Evolutionary conservation across 805 yeast genomes (phyloP).

Genomic region (Wickerhamomyces rabaulensis): DNA sequence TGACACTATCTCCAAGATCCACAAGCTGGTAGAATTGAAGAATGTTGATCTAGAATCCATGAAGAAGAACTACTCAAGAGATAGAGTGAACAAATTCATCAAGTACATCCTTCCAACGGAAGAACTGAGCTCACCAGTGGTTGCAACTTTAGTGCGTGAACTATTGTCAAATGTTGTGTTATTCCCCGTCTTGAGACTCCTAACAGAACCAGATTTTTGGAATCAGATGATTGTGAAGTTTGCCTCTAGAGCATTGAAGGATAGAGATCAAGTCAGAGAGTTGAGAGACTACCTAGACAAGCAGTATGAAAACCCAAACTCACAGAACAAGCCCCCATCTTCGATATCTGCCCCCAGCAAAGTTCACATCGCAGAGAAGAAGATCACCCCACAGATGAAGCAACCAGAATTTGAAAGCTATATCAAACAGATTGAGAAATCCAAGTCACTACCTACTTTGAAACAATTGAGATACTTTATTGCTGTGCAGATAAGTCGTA

Average conservation of each 20-base stretch:
- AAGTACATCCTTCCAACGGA: slow-evolving; percentile 44
- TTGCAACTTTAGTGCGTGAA: slow-evolving; percentile 51
- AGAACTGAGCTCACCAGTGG: slow-evolving; percentile 41
- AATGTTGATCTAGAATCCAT: slow-evolving; percentile 32
- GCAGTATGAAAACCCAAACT: slow-evolving; percentile 37
- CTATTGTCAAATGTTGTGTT: slow-evolving; percentile 55
- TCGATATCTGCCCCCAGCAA: not conserved
- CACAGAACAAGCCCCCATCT: not conserved
- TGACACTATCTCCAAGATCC: slow-evolving; percentile 39
- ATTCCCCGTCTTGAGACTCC: slow-evolving; percentile 42
- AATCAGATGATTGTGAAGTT: slow-evolving; percentile 57
- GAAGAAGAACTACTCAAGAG: slow-evolving; percentile 46
- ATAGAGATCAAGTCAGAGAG: slow-evolving; percentile 67
- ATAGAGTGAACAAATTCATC: slow-evolving; percentile 35
- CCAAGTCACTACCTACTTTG: slow-evolving; percentile 36
- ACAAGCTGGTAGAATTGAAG: slow-evolving; percentile 45
- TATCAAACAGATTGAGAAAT: slow-evolving; percentile 28
- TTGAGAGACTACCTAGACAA: slow-evolving; percentile 65
- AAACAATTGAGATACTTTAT: slow-evolving; percentile 43
- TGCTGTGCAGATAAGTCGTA: slow-evolving; percentile 41
- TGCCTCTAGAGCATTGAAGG: slow-evolving; percentile 62
- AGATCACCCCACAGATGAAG: slow-evolving; percentile 35
- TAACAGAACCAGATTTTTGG: slow-evolving; percentile 73
- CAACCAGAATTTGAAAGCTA: slow-evolving; percentile 37
- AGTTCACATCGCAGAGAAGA: slow-evolving; percentile 15